These are phyloP conservation scores for Coemansia reversa DNA, from an alignment of 192 early-diverging fungal genomes.

Conservation along the genomic window DNA sequence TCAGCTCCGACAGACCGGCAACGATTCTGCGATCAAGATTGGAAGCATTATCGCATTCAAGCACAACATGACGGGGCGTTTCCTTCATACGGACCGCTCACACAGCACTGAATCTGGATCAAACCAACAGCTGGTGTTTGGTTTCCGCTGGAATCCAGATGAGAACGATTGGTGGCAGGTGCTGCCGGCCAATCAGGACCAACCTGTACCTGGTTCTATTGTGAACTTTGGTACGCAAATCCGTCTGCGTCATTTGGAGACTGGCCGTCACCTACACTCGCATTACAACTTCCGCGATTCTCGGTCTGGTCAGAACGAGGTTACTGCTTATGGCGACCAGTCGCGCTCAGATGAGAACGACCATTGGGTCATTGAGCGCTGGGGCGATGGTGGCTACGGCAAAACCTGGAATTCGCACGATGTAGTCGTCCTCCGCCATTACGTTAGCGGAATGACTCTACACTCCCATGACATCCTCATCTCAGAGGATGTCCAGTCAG, in stretches of 20 bases:
- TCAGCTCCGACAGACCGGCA: conserved; percentile 27
- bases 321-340: conserved; percentile 57
- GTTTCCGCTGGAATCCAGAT: conserved; percentile 45
- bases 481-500: conserved; percentile 50
- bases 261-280: conserved; percentile 58
- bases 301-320: conserved; percentile 58
- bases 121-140: conserved; percentile 60
- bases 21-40: conserved; percentile 43
- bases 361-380: conserved; percentile 58
- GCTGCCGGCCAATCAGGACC: conserved; percentile 51
- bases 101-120: conserved; percentile 53
- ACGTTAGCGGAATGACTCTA: conserved; percentile 54
- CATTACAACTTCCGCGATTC: conserved; percentile 54
- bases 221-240: conserved; percentile 54
- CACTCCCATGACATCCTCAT: conserved; percentile 50
- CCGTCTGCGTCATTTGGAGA: conserved; percentile 56
- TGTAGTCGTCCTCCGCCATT: conserved; percentile 52
- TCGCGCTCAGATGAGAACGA: conserved; percentile 57
- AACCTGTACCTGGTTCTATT: conserved; percentile 41
- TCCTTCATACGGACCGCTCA: conserved; percentile 50
- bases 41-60: conserved; percentile 58
- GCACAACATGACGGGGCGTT: conserved; percentile 58
- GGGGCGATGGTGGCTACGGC: conserved; percentile 47
- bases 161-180: conserved; percentile 56
- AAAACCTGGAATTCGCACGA: conserved; percentile 54